Conservation (phyloP, 2,329 filamentous ascomycete genomes). For the Herpotrichia juniperi region DNA sequence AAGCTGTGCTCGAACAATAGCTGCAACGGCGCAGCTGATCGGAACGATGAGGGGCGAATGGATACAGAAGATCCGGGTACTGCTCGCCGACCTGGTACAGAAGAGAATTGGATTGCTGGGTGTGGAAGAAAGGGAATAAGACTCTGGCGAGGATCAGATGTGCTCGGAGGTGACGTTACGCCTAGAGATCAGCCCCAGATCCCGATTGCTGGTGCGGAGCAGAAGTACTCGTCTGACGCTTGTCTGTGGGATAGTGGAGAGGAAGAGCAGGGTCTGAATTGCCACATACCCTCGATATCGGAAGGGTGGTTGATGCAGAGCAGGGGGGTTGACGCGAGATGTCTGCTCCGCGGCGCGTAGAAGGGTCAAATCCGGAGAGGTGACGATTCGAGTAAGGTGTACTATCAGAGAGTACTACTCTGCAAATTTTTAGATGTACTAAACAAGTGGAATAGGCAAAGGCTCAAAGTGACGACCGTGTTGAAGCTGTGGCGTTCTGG, state of each 20-base stretch:
- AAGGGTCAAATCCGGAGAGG: neutral
- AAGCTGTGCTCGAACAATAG: slow-evolving; percentile 21
- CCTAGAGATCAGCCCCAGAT: slow-evolving; percentile 32
- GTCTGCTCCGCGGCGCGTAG: slow-evolving; percentile 24
- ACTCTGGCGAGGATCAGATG: slow-evolving; percentile 17
- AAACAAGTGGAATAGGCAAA: slow-evolving; percentile 1
- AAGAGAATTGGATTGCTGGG: slow-evolving; percentile 18
- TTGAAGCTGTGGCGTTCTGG: slow-evolving; percentile 27
- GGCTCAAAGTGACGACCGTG: slow-evolving; percentile 8
- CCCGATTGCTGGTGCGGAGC: slow-evolving; percentile 23
- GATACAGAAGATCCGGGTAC: slow-evolving; percentile 16
- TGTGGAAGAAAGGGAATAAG: slow-evolving; percentile 14
- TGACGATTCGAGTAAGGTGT: slow-evolving; percentile 1
- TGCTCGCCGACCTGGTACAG: slow-evolving; percentile 15
- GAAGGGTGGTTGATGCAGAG: slow-evolving; percentile 18
- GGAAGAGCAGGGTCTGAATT: slow-evolving; percentile 25
- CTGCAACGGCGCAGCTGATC: slow-evolving; percentile 23
- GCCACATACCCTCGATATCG: slow-evolving; percentile 38
- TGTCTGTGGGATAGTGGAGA: slow-evolving; percentile 29
- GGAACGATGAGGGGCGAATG: slow-evolving; percentile 24
- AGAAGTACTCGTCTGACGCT: slow-evolving; percentile 19
- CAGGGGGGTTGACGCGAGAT: slow-evolving; percentile 22
- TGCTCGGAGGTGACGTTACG: slow-evolving; percentile 34
- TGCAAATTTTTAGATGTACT: slow-evolving; percentile 4
- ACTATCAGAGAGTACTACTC: neutral